Evolutionary conservation across 2,329 filamentous ascomycete species (phyloP), one percentile per base, ranked within the genome.

Genomic region (Arachnopeziza araneosa): DNA sequence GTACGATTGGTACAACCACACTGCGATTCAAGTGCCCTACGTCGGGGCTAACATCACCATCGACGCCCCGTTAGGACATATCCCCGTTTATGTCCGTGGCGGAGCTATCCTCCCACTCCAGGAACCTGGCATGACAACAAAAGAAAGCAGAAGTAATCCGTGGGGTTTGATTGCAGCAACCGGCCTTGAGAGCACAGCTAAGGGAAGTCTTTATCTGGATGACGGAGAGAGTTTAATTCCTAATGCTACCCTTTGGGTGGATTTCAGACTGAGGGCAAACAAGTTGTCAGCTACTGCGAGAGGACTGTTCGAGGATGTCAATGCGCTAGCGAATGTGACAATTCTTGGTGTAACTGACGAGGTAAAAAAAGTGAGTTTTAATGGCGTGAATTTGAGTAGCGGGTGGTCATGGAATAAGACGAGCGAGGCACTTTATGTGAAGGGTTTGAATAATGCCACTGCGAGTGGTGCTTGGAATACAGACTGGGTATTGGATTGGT

Each of bases 1-100:
- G 86, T 93, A 91, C 68, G 89, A 93, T 71, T 93, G 88, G 88
- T 91, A 91, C 72, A 88, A 81, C n/a, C 82, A 85, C 55, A 79
- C 78, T 0, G 78, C 77, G 0, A 76, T 90, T 2, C 10, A 14
- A 14, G 68, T 76, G 19, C 80, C 78, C 0, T 62, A 75, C 24
- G 74, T 80, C 1, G 81, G 82, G 10, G 76, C 79, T 59, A 88
- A 88, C 69, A 79, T 79, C 14, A 85, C 83, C 3, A 83, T 88
- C 60, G 70, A 77, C 22, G 85, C 85, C 3, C 85, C 85, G 0
- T 73, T 88, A 1, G 82, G 83, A 14, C 83, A 92, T 67, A 91
- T 93, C 49, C 88, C 88, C 0, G 81, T 93, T 1, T 89, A 82
- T 67, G 71, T 93, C 21, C 82, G 88, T 14, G 89, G 89, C 24